These are phyloP conservation scores for Aegilops sharonensis DNA, from an alignment of 176 grass and related monocot species.

Conservation along the genomic window DNA sequence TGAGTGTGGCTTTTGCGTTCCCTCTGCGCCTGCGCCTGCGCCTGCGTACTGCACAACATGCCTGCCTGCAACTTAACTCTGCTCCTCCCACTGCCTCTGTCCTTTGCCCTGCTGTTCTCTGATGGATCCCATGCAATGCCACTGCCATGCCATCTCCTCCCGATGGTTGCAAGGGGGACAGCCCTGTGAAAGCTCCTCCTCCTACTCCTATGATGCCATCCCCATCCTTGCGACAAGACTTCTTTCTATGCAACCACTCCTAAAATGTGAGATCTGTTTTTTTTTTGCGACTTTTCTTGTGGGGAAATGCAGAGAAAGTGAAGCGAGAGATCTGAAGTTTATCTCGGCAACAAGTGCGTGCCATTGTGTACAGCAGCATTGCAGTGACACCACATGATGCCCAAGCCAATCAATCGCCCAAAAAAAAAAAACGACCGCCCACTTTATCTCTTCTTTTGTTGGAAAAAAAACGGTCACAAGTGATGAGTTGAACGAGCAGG, in stretches of 20 bases:
- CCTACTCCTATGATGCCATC: background rate
- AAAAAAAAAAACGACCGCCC: too few species aligned
- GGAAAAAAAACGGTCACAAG: background rate
- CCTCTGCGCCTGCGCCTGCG: background rate
- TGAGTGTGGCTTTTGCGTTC: constrained; percentile 26
- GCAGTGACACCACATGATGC: too few species aligned
- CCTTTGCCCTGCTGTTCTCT: constrained; percentile 8
- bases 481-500: background rate
- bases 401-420: too few species aligned
- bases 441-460: background rate
- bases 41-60: constrained; percentile 38
- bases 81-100: background rate
- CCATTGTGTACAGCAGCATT: too few species aligned
- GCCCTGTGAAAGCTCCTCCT: background rate
- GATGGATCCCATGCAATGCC: constrained; percentile 19
- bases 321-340: background rate
- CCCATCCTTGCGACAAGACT: too few species aligned
- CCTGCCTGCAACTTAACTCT: constrained; percentile 37
- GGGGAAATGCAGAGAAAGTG: too few species aligned
- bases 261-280: background rate
- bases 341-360: background rate
- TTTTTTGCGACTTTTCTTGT: background rate
- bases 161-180: constrained; percentile 38
- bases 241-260: background rate
- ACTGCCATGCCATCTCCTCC: constrained; percentile 17